These are phyloP conservation scores for Pittosporum tobira DNA, from an alignment of 129 eudicot species.

Conservation along the genomic window DNA sequence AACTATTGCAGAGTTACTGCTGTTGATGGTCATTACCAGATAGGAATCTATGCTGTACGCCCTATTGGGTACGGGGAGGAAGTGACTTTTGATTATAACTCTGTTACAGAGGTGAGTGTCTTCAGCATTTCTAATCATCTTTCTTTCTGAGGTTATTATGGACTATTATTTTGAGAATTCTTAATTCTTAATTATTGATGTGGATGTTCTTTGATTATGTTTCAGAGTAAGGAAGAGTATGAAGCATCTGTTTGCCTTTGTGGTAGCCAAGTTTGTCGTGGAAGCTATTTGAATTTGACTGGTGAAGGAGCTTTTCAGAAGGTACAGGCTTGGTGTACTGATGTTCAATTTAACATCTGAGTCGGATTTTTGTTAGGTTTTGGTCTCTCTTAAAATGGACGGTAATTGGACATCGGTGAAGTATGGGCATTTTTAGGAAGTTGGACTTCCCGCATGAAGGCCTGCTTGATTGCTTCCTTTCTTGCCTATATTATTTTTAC, in stretches of 20 bases:
- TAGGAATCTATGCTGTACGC: conserved; percentile 79
- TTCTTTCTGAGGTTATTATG: neutral
- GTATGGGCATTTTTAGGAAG: neutral
- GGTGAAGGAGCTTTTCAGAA: conserved; percentile 96
- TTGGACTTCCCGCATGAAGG: neutral
- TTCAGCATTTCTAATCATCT: neutral
- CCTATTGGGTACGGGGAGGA: conserved; percentile 90
- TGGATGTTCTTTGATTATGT: neutral
- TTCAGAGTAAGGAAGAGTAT: conserved; percentile 94
- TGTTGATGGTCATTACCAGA: conserved; percentile 95
- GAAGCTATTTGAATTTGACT: conserved; percentile 84
- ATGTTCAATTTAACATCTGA: neutral
- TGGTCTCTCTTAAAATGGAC: neutral
- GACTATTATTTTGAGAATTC: neutral
- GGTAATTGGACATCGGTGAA: neutral
- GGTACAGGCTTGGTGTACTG: conserved; percentile 27
- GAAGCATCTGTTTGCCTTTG: conserved; percentile 98
- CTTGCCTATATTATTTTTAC: neutral
- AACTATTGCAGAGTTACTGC: conserved; percentile 81
- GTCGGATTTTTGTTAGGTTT: neutral
- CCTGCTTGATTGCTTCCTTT: neutral
- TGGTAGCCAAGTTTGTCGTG: conserved; percentile 96
- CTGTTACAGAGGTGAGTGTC: conserved; percentile 84
- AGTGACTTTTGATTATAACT: conserved; percentile 92
- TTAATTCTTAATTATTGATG: neutral